Evolutionary conservation across 441 rosid genomes (phyloP), one percentile per base, ranked within the genome.

Genomic region (Viola pubescens): DNA sequence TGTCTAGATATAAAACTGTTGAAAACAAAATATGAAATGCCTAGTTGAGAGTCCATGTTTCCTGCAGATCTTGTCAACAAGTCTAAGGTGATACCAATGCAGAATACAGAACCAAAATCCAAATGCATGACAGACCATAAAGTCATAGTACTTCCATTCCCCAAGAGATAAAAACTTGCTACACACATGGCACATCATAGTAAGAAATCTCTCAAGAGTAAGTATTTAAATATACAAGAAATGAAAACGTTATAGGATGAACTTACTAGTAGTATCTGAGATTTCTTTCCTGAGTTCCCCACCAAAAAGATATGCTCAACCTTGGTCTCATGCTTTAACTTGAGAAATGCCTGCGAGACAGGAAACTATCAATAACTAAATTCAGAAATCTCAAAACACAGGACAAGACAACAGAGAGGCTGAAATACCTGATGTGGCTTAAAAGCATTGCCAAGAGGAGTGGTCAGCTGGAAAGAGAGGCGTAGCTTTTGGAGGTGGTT

Each of bases 401-500:
- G 44, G 63, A 26, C 63, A 48, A 38, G 56, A 54, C 34, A 26
- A 26, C 41, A 42, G 46, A 8, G 41, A 45, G 6, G 58, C 50
- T 38, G 44, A 67, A 68, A 65, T 62, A 92, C 99, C 95, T 94
- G 97, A 76, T 86, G 97, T 58, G 97, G 97, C 78, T 74, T 83
- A 81, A 89, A 90, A 48, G 78, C 75, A 72, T n/a, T 78, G 52
- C 85, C 94, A 62, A 46, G 68, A 69, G 96, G 94, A 61, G 85
- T 81, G 62, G 82, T 77, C 75, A 94, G 69, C 55, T 70, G 79
- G 68, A 85, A 88, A 3, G 88, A 82, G 19, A 90, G 68, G 5
- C 81, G 91, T 66, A 94, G 69, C 84, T 90, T 94, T 73, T 90
- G 96, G 46, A 94, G 99, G 67, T 94, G 99, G 76, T 88, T 94